Evolutionary conservation across 1,284 basidiomycete genomes (phyloP), one percentile per base, ranked within the genome.

Genomic region (Cutaneotrichosporon daszewskae): DNA sequence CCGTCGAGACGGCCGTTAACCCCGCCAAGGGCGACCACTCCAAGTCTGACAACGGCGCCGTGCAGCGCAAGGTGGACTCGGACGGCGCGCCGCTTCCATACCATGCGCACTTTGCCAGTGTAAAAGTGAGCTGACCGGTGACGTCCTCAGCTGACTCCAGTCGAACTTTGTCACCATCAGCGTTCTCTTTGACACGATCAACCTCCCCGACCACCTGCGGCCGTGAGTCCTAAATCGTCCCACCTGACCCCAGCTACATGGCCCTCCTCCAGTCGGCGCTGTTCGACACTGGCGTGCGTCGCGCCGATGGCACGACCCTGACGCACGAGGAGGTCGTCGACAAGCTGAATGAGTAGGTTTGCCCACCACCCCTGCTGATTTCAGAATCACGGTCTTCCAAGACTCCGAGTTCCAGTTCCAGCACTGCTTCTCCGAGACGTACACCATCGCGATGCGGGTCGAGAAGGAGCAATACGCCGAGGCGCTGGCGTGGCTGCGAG

Each of bases 311-410:
- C 2, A 79, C 83, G 49, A 71, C 72, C 24, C 72, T 98, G 32
- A 75, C 77, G 3, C 88, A 92, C 61, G 94, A 97, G 69, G 80
- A 95, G 48, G 92, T 97, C 18, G 81, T 97, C 51, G 83, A 92
- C 68, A 79, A 81, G 49, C 80, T 99, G 2, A 90, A 96, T 64
- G 80, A 55, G 60, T 55, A 5, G 12, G 38, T 40, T 13, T 13
- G 14, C 16, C 11, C 13, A 13, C 3, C 27, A n/a, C 3, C 9
- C 5, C 9, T 12, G 13, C 38, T 40, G 9, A 40, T 31, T 5
- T 23, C 37, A 40, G 38, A 23, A 17, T 95, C 58, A 96, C 94
- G 0, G 87, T 98, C 20, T 82, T 80, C 5, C 94, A 97, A 64
- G 84, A 86, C 43, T 80, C 79, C 37, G 76, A 77, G 33, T 76